These are phyloP conservation scores for Gautieria morchelliformis DNA, from an alignment of 768 basidiomycete genomes.

Conservation along the genomic window DNA sequence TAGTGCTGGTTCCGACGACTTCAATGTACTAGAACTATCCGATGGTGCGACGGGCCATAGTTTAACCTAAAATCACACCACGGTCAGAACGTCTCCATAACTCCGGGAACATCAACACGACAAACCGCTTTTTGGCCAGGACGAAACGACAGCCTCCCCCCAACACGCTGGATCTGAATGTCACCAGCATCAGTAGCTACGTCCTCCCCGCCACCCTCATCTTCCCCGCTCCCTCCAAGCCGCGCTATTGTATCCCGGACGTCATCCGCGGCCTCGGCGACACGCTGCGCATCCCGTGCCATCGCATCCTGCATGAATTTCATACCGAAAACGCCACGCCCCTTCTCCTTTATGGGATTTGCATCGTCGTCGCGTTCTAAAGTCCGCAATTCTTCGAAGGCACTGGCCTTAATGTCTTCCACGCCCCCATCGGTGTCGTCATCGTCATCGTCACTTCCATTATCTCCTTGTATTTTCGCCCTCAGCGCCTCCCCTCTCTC, in stretches of 20 bases:
- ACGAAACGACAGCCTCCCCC: slow-evolving; percentile 56
- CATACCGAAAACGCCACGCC: slow-evolving; percentile 82
- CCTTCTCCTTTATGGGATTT: slow-evolving; percentile 25
- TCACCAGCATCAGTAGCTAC: slow-evolving; percentile 16
- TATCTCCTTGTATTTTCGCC: slow-evolving; percentile 62
- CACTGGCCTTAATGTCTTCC: slow-evolving; percentile 49
- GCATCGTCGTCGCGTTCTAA: slow-evolving; percentile 19
- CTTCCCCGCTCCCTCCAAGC: slow-evolving; percentile 21
- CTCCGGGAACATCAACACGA: slow-evolving; percentile 16
- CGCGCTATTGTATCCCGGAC: slow-evolving; percentile 61
- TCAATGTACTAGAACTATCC: slow-evolving; percentile 5
- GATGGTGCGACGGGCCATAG: background rate
- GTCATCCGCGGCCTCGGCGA: slow-evolving; percentile 58
- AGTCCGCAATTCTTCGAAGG: slow-evolving; percentile 68
- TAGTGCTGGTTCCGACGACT: background rate
- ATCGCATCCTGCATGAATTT: slow-evolving; percentile 97
- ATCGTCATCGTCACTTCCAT: slow-evolving; percentile 31
- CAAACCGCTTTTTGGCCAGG: slow-evolving; percentile 34
- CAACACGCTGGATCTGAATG: slow-evolving; percentile 44
- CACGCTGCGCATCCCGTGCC: slow-evolving; percentile 49
- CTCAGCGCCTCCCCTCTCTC: slow-evolving; percentile 70
- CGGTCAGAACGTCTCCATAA: slow-evolving; percentile 22
- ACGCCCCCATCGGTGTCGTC: slow-evolving; percentile 22
- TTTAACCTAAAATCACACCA: background rate
- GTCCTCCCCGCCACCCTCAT: slow-evolving; percentile 22